Conservation (phyloP, 148 eudicot genomes). For the Cornus controversa region DNA sequence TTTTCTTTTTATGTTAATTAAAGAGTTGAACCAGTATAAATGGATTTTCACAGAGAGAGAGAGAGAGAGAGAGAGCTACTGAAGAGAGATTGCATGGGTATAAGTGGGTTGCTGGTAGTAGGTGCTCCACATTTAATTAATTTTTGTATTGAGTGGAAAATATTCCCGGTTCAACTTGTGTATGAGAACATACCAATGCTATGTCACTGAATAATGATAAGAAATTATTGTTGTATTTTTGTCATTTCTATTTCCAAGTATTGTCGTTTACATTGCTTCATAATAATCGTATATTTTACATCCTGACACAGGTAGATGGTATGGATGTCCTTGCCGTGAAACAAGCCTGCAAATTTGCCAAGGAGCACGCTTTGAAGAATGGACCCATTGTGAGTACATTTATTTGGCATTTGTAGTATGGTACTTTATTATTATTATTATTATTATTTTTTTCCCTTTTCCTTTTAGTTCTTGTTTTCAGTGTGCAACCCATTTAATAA, state of each 20-base stretch:
- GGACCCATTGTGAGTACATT: conserved; percentile 86
- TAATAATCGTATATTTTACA: neutral
- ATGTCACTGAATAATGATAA: neutral
- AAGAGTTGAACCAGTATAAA: too few relatives aligned
- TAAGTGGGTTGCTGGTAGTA: too few relatives aligned
- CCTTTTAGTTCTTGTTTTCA: neutral
- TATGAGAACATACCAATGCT: neutral
- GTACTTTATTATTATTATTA: neutral
- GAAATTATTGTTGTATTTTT: neutral
- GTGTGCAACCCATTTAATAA: neutral
- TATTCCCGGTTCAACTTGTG: neutral
- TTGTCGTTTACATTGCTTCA: neutral
- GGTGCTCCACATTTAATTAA: too few relatives aligned
- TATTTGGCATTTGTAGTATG: conserved; percentile 3
- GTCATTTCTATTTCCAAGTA: neutral
- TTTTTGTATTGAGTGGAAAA: too few relatives aligned
- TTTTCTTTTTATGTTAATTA: too few relatives aligned
- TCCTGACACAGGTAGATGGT: conserved; percentile 76
- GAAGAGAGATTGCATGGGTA: too few relatives aligned
- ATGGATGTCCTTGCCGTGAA: conserved; percentile 98
- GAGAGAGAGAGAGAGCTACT: too few relatives aligned
- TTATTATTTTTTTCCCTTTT: too few relatives aligned
- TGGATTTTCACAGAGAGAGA: too few relatives aligned
- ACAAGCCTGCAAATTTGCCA: conserved; percentile 90
- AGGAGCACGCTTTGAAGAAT: conserved; percentile 90